These are phyloP conservation scores for Nectriaceae sp. DNA, from an alignment of 2,329 filamentous ascomycete genomes.

Conservation along the genomic window DNA sequence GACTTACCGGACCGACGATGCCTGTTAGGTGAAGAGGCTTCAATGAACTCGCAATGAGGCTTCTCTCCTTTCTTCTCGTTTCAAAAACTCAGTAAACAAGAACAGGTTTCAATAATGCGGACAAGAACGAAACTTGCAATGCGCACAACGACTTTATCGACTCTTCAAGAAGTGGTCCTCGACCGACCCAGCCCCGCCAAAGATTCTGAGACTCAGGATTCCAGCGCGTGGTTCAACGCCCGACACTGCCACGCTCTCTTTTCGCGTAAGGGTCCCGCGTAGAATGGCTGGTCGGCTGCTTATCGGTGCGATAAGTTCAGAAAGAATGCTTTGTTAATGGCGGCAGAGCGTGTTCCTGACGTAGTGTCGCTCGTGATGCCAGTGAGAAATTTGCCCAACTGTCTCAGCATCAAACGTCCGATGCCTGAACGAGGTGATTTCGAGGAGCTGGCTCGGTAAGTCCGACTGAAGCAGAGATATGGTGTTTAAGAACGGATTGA, in stretches of 20 bases:
- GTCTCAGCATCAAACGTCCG: conserved; percentile 27
- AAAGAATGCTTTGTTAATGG: conserved; percentile 26
- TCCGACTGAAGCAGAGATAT: background rate
- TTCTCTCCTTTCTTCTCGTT: conserved; percentile 9
- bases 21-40: background rate
- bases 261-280: conserved; percentile 20
- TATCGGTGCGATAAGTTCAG: conserved; percentile 7
- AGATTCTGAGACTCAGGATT: conserved; percentile 30
- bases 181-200: conserved; percentile 25
- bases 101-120: conserved; percentile 9
- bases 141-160: conserved; percentile 27
- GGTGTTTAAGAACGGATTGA: too few species aligned
- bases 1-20: conserved; percentile 13
- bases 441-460: background rate
- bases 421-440: conserved; percentile 4
- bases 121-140: conserved; percentile 13
- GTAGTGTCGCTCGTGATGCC: conserved; percentile 6
- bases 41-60: background rate
- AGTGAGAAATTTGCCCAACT: conserved; percentile 14
- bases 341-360: conserved; percentile 14
- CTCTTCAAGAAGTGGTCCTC: conserved; percentile 14
- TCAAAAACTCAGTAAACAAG: conserved; percentile 17
- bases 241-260: conserved; percentile 24
- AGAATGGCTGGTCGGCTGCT: conserved; percentile 12
- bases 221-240: conserved; percentile 21